Evolutionary conservation across 768 basidiomycete species (phyloP).

Genomic region (Coprinellus micaceus): DNA sequence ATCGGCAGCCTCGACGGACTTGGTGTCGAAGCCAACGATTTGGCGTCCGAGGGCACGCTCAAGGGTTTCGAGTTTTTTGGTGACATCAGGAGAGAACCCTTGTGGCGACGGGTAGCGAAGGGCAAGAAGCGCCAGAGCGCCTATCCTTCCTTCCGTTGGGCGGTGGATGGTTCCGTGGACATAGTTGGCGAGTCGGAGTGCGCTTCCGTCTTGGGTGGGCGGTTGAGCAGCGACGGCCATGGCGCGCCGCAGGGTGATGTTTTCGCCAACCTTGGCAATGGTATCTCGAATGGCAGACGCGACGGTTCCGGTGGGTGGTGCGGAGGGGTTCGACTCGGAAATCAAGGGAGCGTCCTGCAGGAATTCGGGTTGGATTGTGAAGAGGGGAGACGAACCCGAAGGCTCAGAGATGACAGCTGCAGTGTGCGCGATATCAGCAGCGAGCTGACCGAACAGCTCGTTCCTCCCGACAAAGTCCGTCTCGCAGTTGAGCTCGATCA

Average conservation of each 20-base stretch:
- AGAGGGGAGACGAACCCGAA: constrained; percentile 36
- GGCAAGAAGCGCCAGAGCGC: constrained; percentile 52
- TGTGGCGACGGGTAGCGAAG: constrained; percentile 29
- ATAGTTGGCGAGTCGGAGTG: constrained; percentile 52
- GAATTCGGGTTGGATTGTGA: constrained; percentile 46
- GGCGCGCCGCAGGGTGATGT: constrained; percentile 66
- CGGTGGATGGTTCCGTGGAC: constrained; percentile 53
- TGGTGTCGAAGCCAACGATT: constrained; percentile 78
- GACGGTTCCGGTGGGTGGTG: constrained; percentile 45
- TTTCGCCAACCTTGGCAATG: constrained; percentile 78
- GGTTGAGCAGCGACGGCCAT: constrained; percentile 37
- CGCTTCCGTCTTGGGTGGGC: constrained; percentile 34
- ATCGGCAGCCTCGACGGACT: constrained; percentile 35
- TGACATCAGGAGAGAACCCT: constrained; percentile 37
- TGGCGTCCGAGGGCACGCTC: constrained; percentile 80
- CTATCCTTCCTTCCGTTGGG: constrained; percentile 55
- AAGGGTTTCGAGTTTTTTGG: constrained; percentile 45
- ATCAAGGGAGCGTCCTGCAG: constrained; percentile 67
- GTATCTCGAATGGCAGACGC: constrained; percentile 61
- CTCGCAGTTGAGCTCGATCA: constrained; percentile 94
- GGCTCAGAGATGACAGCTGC: constrained; percentile 66
- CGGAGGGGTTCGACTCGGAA: constrained; percentile 30
- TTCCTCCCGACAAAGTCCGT: constrained; percentile 95
- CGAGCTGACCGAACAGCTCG: constrained; percentile 72
- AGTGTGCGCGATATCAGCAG: constrained; percentile 78